phyloP scores from a whole-genome alignment of 768 basidiomycete species.

The Flagelloscypha sp. region DNA sequence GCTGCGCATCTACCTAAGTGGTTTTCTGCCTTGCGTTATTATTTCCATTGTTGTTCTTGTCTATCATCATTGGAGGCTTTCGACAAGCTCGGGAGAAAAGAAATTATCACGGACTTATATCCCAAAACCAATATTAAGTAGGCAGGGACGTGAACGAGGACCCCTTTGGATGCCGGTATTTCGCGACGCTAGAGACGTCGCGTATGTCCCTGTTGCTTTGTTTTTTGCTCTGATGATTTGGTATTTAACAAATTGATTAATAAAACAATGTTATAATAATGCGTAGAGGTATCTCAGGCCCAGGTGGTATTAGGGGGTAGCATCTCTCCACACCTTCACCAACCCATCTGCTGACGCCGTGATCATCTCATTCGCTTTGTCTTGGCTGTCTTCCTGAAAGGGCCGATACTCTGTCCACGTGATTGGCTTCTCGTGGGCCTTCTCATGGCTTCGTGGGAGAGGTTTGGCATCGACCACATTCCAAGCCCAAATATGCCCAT shows the following conservation, averaged over 20 bases:
- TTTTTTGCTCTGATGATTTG: too few relatives aligned
- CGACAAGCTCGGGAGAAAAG: not conserved
- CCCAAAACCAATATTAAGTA: not conserved
- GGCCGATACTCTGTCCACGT: conserved; percentile 93
- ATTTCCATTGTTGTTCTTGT: conserved; percentile 49
- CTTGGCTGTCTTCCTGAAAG: too few relatives aligned
- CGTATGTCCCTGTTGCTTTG: not conserved
- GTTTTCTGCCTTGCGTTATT: conserved; percentile 62
- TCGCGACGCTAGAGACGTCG: not conserved
- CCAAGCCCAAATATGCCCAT: conserved; percentile 87
- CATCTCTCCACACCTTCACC: conserved; percentile 80
- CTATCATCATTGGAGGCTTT: not conserved
- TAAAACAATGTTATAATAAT: too few relatives aligned
- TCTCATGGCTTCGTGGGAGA: conserved; percentile 61
- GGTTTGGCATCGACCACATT: conserved; percentile 77
- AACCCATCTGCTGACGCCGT: conserved; percentile 89
- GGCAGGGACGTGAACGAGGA: not conserved
- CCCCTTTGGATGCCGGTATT: not conserved
- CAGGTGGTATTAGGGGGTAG: too few relatives aligned
- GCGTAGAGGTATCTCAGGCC: too few relatives aligned
- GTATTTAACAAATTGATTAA: too few relatives aligned
- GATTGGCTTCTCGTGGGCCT: conserved; percentile 75
- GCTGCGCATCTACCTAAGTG: conserved; percentile 60
- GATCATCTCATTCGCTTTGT: conserved; percentile 72
- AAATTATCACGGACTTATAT: not conserved